Evolutionary conservation across 179 eudicot genomes (phyloP).

Genomic region (Beta corolliflora): DNA sequence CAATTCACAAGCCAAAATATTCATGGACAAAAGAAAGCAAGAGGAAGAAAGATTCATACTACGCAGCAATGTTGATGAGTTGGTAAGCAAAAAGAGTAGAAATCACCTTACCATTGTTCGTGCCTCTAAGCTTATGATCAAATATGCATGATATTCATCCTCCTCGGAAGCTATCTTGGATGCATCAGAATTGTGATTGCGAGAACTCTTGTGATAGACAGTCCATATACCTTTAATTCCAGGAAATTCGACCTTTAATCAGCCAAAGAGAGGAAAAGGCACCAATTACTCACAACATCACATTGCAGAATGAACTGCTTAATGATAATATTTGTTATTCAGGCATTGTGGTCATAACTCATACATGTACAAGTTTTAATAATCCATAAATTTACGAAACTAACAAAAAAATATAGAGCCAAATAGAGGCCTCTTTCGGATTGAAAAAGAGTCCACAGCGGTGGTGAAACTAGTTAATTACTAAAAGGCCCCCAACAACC

Average conservation of each 20-base stretch:
- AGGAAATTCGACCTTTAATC: constrained; percentile 67
- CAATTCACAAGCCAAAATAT: not conserved
- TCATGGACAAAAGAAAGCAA: not conserved
- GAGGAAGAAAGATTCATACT: not conserved
- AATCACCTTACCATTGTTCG: constrained; percentile 77
- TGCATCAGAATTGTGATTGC: constrained; percentile 66
- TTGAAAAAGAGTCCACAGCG: not conserved
- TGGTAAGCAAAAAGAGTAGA: not conserved
- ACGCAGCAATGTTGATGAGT: constrained; percentile 3
- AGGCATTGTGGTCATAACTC: not conserved
- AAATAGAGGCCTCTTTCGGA: not conserved
- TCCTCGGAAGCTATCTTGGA: constrained; percentile 71
- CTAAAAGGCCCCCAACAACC: not conserved
- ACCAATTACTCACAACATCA: constrained; percentile 6
- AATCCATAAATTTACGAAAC: not conserved
- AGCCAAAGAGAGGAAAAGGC: not conserved
- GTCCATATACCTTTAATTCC: constrained; percentile 99
- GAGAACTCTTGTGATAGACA: constrained; percentile 93
- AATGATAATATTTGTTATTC: not conserved
- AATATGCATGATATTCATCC: constrained; percentile 96
- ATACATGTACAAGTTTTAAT: not conserved
- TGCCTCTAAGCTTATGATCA: constrained; percentile 85
- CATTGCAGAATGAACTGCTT: not conserved
- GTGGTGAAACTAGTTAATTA: not conserved
- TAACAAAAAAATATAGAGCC: not conserved